A percentile compares a stretch with the other conserved stretches of the same genome.
These are phyloP conservation scores for Fusarium stilboides DNA, from an alignment of 2,329 filamentous ascomycete species.

Conservation along the genomic window DNA sequence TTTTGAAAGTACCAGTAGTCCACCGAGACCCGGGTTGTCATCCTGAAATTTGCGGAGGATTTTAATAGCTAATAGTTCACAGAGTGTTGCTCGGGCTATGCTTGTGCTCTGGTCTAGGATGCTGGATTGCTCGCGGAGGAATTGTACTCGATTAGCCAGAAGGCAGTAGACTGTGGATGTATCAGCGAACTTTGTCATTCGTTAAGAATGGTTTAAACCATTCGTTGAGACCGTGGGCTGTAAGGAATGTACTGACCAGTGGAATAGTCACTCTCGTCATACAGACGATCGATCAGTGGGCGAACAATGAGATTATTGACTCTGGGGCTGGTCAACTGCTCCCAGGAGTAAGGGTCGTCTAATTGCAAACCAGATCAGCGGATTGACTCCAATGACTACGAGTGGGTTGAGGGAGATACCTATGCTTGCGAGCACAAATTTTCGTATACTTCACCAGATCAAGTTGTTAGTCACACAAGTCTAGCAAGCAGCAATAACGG, in stretches of 20 bases:
- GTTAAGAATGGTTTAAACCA: background rate
- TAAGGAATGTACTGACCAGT: background rate
- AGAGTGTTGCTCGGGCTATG: constrained; percentile 75
- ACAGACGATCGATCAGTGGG: constrained; percentile 8
- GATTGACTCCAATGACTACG: accelerated
- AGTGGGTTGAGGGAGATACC: background rate
- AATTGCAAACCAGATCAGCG: background rate
- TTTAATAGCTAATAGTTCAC: constrained; percentile 76
- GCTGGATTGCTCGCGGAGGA: constrained; percentile 75
- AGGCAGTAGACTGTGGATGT: constrained; percentile 73
- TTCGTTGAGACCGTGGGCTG: background rate
- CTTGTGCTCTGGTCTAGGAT: constrained; percentile 78
- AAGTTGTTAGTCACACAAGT: background rate
- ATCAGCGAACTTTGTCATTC: background rate
- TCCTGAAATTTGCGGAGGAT: constrained; percentile 77
- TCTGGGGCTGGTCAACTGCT: constrained; percentile 14
- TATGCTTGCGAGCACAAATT: constrained; percentile 24
- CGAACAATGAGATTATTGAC: constrained; percentile 22
- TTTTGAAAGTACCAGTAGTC: constrained; percentile 74
- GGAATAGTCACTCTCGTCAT: constrained; percentile 12
- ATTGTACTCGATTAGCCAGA: constrained; percentile 79
- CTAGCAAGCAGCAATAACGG: background rate
- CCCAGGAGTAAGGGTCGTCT: constrained; percentile 22
- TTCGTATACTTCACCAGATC: background rate
- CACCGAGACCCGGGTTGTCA: constrained; percentile 72